Base-by-base conservation (phyloP, 805 yeast genomes). In the Scheffersomyces spartinae region DNA sequence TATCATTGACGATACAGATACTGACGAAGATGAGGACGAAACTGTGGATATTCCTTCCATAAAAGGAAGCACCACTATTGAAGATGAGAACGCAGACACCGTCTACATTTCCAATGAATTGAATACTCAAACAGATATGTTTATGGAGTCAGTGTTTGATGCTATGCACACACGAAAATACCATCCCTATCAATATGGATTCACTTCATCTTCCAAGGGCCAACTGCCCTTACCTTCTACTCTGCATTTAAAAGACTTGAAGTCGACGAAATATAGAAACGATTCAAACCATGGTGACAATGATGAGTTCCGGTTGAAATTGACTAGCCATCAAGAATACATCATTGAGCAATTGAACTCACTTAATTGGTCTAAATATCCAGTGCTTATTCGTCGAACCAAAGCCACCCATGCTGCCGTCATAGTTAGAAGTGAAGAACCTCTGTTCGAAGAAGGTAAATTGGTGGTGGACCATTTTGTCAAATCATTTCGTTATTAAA, bases 381-480 rank as follows among this genome's bases (percentile, higher is more conserved):
- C 91, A 0, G 63, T 83, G 15, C 64, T 75, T 31, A 77, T 83
- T 30, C 63, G 75, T 19, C 55, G 66, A 16, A 74, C 88, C 5
- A 62, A 62, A 25, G 68, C 74, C 22, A 68, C 93, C 1, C 95
- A 83, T 42, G 83, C 93, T 1, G 93, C 91, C 2, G 75, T 83
- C 2, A 79, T 83, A 31, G 81, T 75, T 21, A 64, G 94, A 25
- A 52, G 54, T 13, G 68, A 65, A 16, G 60, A 62, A 7, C 61
- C 63, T 7, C 19, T 25, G 7, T 74, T 76, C 34, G 68, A 50
- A 17, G 93, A 83, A 47, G 95, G 95, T 1, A 67, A 71, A 39
- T 43, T 58, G 3, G 82, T 78, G 4, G 65, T 82, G 15, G 51
- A 49, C 20, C 94, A 82, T 46, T 77, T 79, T 64, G 50, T 75